Percentiles rank a stretch among this genome's conserved stretches.
These are phyloP conservation scores for Talinum fruticosum DNA, from an alignment of 148 eudicot species.

Conservation along the genomic window DNA sequence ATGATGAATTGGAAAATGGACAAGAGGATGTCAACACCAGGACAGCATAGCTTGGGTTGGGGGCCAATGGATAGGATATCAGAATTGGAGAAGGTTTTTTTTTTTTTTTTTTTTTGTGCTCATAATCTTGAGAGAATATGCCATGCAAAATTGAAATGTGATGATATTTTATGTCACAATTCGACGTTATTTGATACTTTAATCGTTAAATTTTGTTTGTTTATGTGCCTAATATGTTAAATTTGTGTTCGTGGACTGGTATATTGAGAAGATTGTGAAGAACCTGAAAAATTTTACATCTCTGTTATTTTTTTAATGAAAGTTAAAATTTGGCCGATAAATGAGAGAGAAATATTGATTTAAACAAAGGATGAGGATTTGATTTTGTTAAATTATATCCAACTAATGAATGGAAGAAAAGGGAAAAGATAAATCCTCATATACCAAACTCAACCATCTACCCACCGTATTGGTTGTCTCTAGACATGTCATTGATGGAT, in stretches of 20 bases:
- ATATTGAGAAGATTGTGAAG: background rate
- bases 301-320: too few species aligned
- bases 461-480: background rate
- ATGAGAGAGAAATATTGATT: too few species aligned
- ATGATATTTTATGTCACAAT: too few species aligned
- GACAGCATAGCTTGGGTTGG: conserved; percentile 19
- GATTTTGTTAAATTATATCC: too few species aligned
- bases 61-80: background rate
- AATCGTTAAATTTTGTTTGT: too few species aligned
- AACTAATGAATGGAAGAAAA: too few species aligned
- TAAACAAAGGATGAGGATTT: too few species aligned
- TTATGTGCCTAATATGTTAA: background rate
- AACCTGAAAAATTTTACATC: too few species aligned
- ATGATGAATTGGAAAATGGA: conserved; percentile 13
- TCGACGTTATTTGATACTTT: too few species aligned
- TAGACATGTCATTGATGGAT: background rate
- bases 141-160: background rate
- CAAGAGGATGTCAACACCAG: conserved; percentile 26
- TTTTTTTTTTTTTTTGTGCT: too few species aligned
- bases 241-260: background rate
- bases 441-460: background rate
- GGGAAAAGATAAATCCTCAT: background rate
- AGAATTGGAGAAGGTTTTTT: background rate
- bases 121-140: too few species aligned
- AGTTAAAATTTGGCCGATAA: too few species aligned